Evolutionary conservation across 345 rosid genomes (phyloP).

Genomic region (Moringa oleifera): DNA sequence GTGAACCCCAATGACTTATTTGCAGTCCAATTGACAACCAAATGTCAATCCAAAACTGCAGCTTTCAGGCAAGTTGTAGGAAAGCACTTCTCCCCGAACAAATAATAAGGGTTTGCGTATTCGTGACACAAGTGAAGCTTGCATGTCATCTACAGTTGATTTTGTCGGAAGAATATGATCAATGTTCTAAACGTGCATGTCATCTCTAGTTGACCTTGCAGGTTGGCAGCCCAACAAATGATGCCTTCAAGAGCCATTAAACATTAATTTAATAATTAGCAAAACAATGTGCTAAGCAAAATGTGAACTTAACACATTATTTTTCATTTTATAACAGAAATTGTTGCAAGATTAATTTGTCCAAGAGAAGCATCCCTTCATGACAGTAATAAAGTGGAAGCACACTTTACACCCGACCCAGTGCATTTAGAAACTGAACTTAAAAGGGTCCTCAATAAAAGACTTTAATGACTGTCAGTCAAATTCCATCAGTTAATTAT

Average conservation of each 20-base stretch:
- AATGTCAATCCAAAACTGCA: conserved; percentile 6
- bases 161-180: conserved; percentile 9
- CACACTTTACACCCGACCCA: too few relatives aligned
- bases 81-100: conserved; percentile 17
- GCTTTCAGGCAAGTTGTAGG: conserved; percentile 1
- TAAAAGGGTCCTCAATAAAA: too few relatives aligned
- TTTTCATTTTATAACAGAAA: too few relatives aligned
- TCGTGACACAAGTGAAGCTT: neutral
- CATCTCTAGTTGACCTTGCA: conserved; percentile 12
- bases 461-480: too few relatives aligned
- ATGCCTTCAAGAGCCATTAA: neutral
- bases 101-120: neutral
- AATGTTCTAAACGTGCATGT: conserved; percentile 1
- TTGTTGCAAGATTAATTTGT: too few relatives aligned
- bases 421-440: too few relatives aligned
- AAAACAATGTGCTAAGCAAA: neutral
- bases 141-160: conserved; percentile 1
- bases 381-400: too few relatives aligned
- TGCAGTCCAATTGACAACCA: neutral
- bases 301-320: neutral
- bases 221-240: conserved; percentile 8
- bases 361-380: too few relatives aligned
- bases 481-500: too few relatives aligned
- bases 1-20: conserved; percentile 9
- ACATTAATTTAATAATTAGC: neutral